These are phyloP conservation scores for Zygoascus tannicola DNA, from an alignment of 805 yeast genomes.

Conservation along the genomic window DNA sequence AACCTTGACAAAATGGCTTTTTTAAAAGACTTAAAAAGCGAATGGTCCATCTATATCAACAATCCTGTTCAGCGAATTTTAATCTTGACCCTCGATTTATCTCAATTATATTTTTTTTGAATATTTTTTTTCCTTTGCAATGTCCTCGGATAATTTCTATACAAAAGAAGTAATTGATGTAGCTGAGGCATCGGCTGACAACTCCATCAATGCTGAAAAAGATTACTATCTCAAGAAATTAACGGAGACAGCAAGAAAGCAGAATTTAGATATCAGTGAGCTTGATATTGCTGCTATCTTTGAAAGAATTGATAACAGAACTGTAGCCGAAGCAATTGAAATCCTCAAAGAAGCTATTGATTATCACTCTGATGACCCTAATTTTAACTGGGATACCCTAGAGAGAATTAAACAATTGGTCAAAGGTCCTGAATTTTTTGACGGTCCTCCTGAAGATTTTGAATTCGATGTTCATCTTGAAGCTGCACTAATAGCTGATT, in stretches of 20 bases:
- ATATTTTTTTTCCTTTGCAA: no score
- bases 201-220: no score
- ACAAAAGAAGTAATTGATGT: no score
- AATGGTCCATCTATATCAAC: no score
- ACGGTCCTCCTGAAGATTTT: slow-evolving; percentile 10
- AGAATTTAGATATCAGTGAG: neutral
- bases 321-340: slow-evolving; percentile 33
- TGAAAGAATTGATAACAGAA: slow-evolving; percentile 19
- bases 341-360: slow-evolving; percentile 35
- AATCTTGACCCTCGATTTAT: no score
- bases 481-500: slow-evolving; percentile 33
- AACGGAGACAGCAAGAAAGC: neutral
- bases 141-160: no score
- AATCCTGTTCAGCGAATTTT: no score
- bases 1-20: no score
- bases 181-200: no score
- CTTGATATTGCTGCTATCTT: slow-evolving; percentile 14
- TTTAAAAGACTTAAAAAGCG: no score
- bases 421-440: slow-evolving; percentile 10
- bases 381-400: slow-evolving; percentile 35
- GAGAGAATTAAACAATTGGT: slow-evolving; percentile 24
- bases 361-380: slow-evolving; percentile 40
- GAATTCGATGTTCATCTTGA: slow-evolving; percentile 29
- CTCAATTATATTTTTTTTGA: no score
- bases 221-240: neutral